These are phyloP conservation scores for Lenwebbia sp. DNA, from an alignment of 345 rosid genomes.

Conservation along the genomic window DNA sequence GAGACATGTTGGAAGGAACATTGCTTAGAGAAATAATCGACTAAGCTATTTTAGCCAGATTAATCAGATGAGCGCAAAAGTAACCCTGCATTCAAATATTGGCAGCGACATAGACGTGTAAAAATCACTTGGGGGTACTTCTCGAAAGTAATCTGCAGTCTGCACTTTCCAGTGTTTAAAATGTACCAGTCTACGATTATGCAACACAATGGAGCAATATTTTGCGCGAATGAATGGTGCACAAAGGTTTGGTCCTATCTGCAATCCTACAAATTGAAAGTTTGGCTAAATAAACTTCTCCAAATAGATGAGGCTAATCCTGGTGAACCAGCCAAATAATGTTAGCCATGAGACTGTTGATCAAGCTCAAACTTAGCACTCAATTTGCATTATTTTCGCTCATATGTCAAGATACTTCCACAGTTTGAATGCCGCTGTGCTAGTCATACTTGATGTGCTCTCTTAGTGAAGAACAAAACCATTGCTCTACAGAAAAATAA, in stretches of 20 bases:
- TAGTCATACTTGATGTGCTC: background rate
- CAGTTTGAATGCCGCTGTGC: background rate
- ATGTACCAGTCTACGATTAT: background rate
- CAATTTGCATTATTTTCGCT: background rate
- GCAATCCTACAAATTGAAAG: background rate
- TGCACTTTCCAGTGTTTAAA: background rate
- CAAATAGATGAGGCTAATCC: background rate
- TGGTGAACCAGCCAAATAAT: background rate
- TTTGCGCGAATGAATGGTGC: background rate
- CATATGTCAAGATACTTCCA: background rate
- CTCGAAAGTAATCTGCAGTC: background rate
- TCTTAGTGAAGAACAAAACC: background rate
- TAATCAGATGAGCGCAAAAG: background rate
- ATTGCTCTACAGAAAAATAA: background rate
- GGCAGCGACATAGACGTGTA: background rate
- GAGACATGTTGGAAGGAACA: background rate
- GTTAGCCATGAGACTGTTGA: background rate
- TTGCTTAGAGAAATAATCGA: background rate
- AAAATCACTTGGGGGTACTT: background rate
- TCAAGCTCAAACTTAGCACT: background rate
- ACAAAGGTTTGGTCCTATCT: background rate
- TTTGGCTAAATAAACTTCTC: background rate
- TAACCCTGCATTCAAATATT: background rate
- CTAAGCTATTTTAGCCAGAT: background rate
- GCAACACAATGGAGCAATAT: background rate